A percentile compares a stretch with the other conserved stretches of the same genome.
Conservation (phyloP, 169 alveolate genomes). For the Neospora caninum region DNA sequence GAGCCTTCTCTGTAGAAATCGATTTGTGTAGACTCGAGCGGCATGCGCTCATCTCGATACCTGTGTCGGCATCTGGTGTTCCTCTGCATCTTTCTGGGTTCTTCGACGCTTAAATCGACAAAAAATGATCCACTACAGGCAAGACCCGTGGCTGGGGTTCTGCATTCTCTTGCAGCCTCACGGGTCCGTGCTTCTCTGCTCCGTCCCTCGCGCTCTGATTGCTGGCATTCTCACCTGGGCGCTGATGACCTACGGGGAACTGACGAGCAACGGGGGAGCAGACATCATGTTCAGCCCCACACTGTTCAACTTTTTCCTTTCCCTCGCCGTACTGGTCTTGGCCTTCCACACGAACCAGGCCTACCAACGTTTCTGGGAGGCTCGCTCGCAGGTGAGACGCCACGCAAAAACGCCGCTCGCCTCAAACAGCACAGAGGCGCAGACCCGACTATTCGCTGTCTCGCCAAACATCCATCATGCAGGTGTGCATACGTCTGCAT, state of each 20-base stretch:
- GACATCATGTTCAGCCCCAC: constrained; percentile 39
- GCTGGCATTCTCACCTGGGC: constrained; percentile 26
- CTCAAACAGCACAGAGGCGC: too few species aligned
- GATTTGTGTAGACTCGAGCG: too few species aligned
- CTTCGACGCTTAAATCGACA: too few species aligned
- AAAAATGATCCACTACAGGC: constrained; percentile 34
- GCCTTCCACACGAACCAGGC: constrained; percentile 64
- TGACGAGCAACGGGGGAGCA: neutral
- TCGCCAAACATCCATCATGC: neutral
- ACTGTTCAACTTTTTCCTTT: constrained; percentile 18
- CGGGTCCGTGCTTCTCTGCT: constrained; percentile 46
- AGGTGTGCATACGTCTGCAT: neutral
- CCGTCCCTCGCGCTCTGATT: constrained; percentile 38
- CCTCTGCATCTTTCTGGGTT: too few species aligned
- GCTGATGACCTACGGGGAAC: constrained; percentile 21
- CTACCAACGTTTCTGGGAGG: constrained; percentile 59
- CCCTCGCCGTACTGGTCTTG: neutral
- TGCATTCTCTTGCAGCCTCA: constrained; percentile 41
- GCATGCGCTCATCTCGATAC: too few species aligned
- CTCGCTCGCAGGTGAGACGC: constrained; percentile 35
- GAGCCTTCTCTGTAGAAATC: too few species aligned
- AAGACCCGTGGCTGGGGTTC: constrained; percentile 48
- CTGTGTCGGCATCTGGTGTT: too few species aligned
- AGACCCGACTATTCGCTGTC: too few species aligned
- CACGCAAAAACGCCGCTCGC: too few species aligned